Evolutionary conservation across 2,329 filamentous ascomycete species (phyloP).

Genomic region (Colletotrichum liriopes): DNA sequence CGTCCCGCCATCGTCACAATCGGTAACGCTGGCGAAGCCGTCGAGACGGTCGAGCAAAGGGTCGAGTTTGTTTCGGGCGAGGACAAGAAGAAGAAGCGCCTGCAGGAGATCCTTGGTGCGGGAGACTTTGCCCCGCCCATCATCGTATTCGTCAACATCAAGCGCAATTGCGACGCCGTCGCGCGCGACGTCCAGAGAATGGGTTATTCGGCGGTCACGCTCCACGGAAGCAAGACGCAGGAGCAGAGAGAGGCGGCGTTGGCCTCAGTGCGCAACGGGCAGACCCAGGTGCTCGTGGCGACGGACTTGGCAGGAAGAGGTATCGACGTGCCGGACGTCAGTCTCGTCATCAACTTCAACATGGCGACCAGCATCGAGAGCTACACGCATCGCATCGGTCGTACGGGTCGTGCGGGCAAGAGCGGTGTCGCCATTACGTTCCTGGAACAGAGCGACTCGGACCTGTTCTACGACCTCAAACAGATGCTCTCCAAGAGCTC

Average conservation of each 20-base stretch:
- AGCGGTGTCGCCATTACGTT: constrained; percentile 97
- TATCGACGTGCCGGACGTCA: constrained; percentile 97
- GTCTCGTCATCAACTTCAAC: constrained; percentile 98
- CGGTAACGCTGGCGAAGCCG: constrained; percentile 93
- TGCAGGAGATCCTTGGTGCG: constrained; percentile 89
- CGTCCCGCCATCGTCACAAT: constrained; percentile 95
- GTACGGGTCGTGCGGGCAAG: constrained; percentile 98
- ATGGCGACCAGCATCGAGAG: constrained; percentile 95
- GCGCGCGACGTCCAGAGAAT: constrained; percentile 94
- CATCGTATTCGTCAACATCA: constrained; percentile 99
- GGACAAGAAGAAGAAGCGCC: constrained; percentile 95
- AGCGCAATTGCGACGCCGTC: constrained; percentile 96
- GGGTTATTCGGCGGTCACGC: constrained; percentile 90
- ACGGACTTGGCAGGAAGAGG: constrained; percentile 96
- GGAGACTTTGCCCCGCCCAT: constrained; percentile 89
- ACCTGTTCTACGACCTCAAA: constrained; percentile 94
- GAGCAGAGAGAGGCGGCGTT: constrained; percentile 97
- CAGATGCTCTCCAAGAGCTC: constrained; percentile 95
- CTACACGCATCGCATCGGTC: constrained; percentile 96
- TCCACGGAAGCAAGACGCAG: constrained; percentile 97
- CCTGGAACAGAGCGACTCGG: constrained; percentile 89
- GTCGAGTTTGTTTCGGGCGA: constrained; percentile 93
- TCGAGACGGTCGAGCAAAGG: constrained; percentile 97
- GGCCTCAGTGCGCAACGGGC: constrained; percentile 84
- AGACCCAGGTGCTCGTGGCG: constrained; percentile 90